Conservation (phyloP, 352 stramenopile genomes). For the Saprolegnia diclina region DNA sequence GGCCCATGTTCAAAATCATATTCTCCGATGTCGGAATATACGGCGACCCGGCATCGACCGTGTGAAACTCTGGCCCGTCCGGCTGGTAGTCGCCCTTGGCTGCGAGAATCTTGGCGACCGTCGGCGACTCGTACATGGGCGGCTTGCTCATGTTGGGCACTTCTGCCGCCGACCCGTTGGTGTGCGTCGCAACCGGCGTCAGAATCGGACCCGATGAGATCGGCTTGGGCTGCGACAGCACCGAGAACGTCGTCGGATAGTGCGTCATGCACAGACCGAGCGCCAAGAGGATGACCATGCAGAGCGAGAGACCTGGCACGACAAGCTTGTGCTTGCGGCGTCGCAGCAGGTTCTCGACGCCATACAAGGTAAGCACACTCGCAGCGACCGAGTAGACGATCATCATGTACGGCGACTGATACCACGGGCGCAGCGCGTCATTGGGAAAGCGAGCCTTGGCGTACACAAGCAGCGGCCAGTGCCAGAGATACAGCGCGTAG, state of each 20-base stretch:
- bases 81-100: neutral
- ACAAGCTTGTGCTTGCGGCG: slow-evolving; percentile 11
- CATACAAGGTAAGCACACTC: slow-evolving; percentile 18
- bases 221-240: slow-evolving; percentile 1
- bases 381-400: slow-evolving; percentile 13
- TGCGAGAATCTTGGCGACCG: slow-evolving; percentile 3
- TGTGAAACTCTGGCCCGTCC: neutral
- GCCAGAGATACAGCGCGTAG: slow-evolving; percentile 27
- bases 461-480: slow-evolving; percentile 28
- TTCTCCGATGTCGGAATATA: neutral
- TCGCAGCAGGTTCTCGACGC: slow-evolving; percentile 16
- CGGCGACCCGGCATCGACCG: neutral
- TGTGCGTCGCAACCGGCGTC: neutral
- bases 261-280: neutral
- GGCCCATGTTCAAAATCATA: slow-evolving; percentile 18
- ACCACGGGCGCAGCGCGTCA: slow-evolving; percentile 2
- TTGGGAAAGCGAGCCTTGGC: slow-evolving; percentile 20
- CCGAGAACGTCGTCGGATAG: neutral
- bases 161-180: neutral
- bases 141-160: slow-evolving; percentile 11
- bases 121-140: slow-evolving; percentile 8
- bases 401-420: slow-evolving; percentile 13
- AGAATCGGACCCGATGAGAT: slow-evolving; percentile 2
- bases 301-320: neutral
- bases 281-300: neutral